Evolutionary conservation across 257 asterid genomes (phyloP).

Genomic region (Salvia rosmarinus): DNA sequence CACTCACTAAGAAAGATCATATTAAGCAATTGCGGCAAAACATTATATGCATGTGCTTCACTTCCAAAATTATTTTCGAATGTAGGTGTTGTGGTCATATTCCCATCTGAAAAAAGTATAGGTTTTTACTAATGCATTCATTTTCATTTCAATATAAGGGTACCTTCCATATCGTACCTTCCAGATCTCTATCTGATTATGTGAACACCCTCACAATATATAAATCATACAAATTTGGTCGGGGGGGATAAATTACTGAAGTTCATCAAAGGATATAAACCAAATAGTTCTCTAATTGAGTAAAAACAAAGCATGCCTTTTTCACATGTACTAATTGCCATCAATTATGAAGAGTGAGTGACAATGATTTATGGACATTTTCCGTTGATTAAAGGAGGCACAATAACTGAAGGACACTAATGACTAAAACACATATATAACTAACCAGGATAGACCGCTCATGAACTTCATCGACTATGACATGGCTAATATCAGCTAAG

Average conservation of each 20-base stretch:
- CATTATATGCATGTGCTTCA: slow-evolving; percentile 12
- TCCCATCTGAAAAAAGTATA: slow-evolving; percentile 2
- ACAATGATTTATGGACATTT: slow-evolving; percentile 10
- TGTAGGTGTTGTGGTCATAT: slow-evolving; percentile 3
- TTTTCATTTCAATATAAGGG: not conserved
- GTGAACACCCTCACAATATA: slow-evolving; percentile 22
- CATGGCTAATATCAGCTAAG: slow-evolving; percentile 82
- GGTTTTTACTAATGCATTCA: slow-evolving; percentile 1
- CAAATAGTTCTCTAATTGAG: not conserved
- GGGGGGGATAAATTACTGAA: slow-evolving; percentile 4
- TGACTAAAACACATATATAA: slow-evolving; percentile 24
- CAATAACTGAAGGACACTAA: slow-evolving; percentile 24
- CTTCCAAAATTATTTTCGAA: slow-evolving; percentile 12
- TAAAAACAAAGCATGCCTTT: slow-evolving; percentile 5
- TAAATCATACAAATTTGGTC: slow-evolving; percentile 2
- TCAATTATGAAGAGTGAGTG: slow-evolving; percentile 19
- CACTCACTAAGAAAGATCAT: slow-evolving; percentile 26
- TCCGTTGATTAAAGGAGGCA: slow-evolving; percentile 19
- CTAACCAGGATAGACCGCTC: slow-evolving; percentile 98
- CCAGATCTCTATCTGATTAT: not conserved
- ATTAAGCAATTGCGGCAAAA: slow-evolving; percentile 14
- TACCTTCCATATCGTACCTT: too few species aligned
- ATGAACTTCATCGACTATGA: slow-evolving; percentile 97
- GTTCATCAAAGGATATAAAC: not conserved
- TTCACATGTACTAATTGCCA: slow-evolving; percentile 12